Conservation (phyloP, 2,329 filamentous ascomycete genomes). For the Colletotrichum limetticola region DNA sequence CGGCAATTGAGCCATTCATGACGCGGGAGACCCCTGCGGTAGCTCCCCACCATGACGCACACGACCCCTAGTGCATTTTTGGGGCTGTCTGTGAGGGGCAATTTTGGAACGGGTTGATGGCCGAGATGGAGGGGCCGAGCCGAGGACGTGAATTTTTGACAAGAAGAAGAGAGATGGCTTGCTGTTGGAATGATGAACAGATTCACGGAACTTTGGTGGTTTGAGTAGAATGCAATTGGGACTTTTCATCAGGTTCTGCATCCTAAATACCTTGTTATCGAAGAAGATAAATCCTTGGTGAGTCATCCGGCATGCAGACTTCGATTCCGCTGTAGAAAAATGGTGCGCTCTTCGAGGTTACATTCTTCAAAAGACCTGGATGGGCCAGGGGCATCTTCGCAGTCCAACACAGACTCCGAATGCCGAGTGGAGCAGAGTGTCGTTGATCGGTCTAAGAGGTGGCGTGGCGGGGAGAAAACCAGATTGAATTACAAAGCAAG, state of each 20-base stretch:
- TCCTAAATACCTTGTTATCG: no score
- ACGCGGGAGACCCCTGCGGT: background rate
- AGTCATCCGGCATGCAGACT: background rate
- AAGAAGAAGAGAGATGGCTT: background rate
- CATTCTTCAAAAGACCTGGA: background rate
- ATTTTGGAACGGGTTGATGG: background rate
- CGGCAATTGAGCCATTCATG: background rate
- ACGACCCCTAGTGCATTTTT: background rate
- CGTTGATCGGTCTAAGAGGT: background rate
- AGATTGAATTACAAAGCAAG: background rate
- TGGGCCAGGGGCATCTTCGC: no score
- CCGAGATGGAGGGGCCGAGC: background rate
- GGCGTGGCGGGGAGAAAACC: background rate
- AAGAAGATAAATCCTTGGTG: no score
- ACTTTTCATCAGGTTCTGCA: background rate
- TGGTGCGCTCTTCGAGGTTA: background rate
- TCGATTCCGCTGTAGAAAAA: background rate
- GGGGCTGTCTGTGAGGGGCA: background rate
- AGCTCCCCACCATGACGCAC: background rate
- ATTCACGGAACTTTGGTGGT: background rate
- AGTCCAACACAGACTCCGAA: background rate
- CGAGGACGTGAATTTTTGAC: background rate
- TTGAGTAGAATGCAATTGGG: background rate
- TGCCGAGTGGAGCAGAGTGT: background rate
- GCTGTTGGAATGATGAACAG: background rate